phyloP scores from a whole-genome alignment of 2,329 filamentous ascomycete genomes.

The Calonectria ilicicola region DNA sequence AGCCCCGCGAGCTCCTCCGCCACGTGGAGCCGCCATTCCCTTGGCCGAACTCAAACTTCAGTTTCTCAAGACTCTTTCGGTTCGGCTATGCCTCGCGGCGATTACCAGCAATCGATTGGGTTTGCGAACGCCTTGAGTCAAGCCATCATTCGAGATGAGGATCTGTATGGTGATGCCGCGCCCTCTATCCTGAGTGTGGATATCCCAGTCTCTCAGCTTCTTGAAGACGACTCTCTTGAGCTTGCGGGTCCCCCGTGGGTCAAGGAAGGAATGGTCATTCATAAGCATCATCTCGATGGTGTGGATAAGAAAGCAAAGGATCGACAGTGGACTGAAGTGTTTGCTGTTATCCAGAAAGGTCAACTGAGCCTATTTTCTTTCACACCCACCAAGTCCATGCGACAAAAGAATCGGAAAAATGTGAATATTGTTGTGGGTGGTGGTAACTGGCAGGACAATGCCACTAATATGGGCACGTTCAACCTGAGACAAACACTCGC shows the following conservation, averaged over 20 bases:
- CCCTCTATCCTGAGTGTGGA: slow-evolving; percentile 71
- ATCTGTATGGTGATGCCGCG: slow-evolving; percentile 62
- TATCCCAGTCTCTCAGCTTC: slow-evolving; percentile 70
- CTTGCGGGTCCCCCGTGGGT: slow-evolving; percentile 96
- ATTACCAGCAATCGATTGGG: slow-evolving; percentile 96
- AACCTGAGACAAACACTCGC: slow-evolving; percentile 92
- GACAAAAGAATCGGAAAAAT: slow-evolving; percentile 72
- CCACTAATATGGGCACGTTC: slow-evolving; percentile 88
- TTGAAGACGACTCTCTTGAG: slow-evolving; percentile 94
- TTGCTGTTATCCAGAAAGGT: slow-evolving; percentile 95
- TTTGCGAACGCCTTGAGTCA: slow-evolving; percentile 97
- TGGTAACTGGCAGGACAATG: slow-evolving; percentile 98
- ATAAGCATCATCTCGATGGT: slow-evolving; percentile 95
- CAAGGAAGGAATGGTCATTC: slow-evolving; percentile 94
- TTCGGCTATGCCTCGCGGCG: slow-evolving; percentile 78
- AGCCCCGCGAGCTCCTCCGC: slow-evolving; percentile 88
- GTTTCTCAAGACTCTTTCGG: slow-evolving; percentile 93
- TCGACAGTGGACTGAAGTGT: slow-evolving; percentile 93
- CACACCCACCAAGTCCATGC: slow-evolving; percentile 80
- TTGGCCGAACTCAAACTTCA: slow-evolving; percentile 90
- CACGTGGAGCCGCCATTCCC: slow-evolving; percentile 93
- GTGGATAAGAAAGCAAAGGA: slow-evolving; percentile 94
- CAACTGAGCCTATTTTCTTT: slow-evolving; percentile 96
- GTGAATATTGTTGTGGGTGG: slow-evolving; percentile 79
- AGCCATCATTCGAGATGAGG: slow-evolving; percentile 93